Conservation (phyloP, 345 rosid species). For the Euphorbia pulcherrima region DNA sequence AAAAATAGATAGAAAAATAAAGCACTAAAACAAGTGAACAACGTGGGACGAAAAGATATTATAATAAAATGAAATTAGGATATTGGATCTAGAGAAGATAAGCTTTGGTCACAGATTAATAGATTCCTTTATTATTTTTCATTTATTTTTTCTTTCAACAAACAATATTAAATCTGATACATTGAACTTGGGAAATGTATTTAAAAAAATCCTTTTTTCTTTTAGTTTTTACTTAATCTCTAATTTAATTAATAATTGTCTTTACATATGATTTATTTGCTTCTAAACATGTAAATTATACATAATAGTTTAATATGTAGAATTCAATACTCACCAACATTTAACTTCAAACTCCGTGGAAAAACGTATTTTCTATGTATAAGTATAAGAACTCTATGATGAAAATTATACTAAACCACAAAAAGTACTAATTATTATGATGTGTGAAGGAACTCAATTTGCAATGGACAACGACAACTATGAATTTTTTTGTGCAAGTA, state of each 20-base stretch:
- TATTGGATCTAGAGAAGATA: conserved; percentile 23
- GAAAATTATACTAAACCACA: too few relatives aligned
- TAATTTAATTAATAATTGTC: not conserved
- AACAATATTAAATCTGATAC: conserved; percentile 36
- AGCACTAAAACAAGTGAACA: conserved; percentile 11
- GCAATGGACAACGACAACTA: too few relatives aligned
- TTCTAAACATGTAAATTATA: not conserved
- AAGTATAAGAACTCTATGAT: too few relatives aligned
- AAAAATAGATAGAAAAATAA: not conserved
- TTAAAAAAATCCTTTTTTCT: not conserved
- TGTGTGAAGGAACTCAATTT: too few relatives aligned
- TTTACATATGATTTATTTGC: not conserved
- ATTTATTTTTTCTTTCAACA: conserved; percentile 7
- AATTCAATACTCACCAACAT: too few relatives aligned
- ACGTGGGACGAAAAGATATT: conserved; percentile 34
- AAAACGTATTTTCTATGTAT: too few relatives aligned
- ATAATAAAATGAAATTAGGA: conserved; percentile 17
- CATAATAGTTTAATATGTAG: too few relatives aligned
- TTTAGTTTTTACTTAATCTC: not conserved
- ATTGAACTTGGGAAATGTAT: conserved; percentile 27
- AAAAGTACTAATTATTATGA: too few relatives aligned
- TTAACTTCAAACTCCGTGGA: too few relatives aligned
- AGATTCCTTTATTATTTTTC: conserved; percentile 25
- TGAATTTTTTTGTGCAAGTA: too few relatives aligned
- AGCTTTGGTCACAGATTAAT: conserved; percentile 21